Evolutionary conservation across 2,329 filamentous ascomycete species (phyloP).

Genomic region (Xylaria sp.): DNA sequence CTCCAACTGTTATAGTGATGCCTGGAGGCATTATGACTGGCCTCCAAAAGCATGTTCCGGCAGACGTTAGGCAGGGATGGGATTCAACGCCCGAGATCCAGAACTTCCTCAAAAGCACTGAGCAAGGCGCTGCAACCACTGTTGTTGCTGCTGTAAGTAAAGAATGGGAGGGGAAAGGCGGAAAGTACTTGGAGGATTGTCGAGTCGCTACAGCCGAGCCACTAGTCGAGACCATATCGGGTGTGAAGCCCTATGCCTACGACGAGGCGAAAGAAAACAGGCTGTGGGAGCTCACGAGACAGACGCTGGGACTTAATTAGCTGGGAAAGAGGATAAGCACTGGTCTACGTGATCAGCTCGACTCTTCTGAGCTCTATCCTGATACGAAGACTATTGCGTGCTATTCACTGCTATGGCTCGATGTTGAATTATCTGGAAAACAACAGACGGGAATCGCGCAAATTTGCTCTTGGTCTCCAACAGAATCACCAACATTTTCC

Average conservation of each 20-base stretch:
- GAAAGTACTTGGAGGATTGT: constrained; percentile 36
- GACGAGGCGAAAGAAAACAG: constrained; percentile 29
- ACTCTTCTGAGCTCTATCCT: too few relatives aligned
- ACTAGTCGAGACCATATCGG: constrained; percentile 1
- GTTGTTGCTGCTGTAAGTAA: constrained; percentile 52
- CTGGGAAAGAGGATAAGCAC: too few relatives aligned
- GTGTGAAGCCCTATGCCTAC: constrained; percentile 26
- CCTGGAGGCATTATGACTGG: constrained; percentile 32
- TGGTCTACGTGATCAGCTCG: too few relatives aligned
- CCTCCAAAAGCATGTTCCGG: constrained; percentile 29
- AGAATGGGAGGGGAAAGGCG: constrained; percentile 46
- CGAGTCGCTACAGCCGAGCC: constrained; percentile 14
- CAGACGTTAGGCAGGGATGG: constrained; percentile 13
- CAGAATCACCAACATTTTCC: too few relatives aligned
- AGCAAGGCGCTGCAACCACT: constrained; percentile 58
- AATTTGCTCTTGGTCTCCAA: too few relatives aligned
- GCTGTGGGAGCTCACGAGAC: constrained; percentile 32
- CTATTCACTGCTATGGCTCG: too few relatives aligned
- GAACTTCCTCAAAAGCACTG: constrained; percentile 38
- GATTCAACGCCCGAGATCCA: not conserved
- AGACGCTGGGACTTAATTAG: constrained; percentile 20
- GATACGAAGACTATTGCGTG: too few relatives aligned
- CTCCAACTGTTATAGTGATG: constrained; percentile 11
- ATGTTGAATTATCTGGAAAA: too few relatives aligned
- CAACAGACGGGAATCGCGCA: too few relatives aligned